Percentiles rank a stretch among this genome's conserved stretches.
These are phyloP conservation scores for Solanum virginianum DNA, from an alignment of 257 asterid genomes.

Conservation along the genomic window DNA sequence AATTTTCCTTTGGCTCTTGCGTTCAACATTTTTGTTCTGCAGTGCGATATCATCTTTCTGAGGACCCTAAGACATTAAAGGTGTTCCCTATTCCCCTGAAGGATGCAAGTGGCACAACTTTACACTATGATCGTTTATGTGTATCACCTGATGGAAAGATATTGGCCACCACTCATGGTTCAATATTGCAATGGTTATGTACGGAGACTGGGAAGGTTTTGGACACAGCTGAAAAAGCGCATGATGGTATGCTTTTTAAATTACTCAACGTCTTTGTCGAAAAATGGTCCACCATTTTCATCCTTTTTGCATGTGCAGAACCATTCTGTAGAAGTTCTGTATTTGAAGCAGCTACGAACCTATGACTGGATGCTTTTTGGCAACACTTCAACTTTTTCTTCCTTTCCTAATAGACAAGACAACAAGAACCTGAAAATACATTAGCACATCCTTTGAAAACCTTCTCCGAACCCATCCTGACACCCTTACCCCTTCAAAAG, in stretches of 20 bases:
- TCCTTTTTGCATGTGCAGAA: background rate
- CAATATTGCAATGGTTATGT: slow-evolving; percentile 85
- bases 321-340: background rate
- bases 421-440: background rate
- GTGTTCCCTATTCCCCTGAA: slow-evolving; percentile 83
- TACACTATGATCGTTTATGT: slow-evolving; percentile 76
- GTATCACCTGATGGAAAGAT: slow-evolving; percentile 88
- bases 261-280: background rate
- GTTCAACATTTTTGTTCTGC: slow-evolving; percentile 13
- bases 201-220: slow-evolving; percentile 78
- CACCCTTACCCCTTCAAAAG: background rate
- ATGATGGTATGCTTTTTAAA: slow-evolving; percentile 55
- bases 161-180: slow-evolving; percentile 80
- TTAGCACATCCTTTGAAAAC: background rate
- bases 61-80: slow-evolving; percentile 93
- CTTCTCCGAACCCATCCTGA: background rate
- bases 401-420: background rate
- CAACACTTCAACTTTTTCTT: background rate
- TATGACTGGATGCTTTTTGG: background rate
- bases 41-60: slow-evolving; percentile 93
- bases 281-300: background rate
- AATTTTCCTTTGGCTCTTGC: background rate
- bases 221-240: slow-evolving; percentile 93
- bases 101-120: slow-evolving; percentile 59
- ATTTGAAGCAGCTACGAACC: background rate